Conservation (phyloP, 1,139 yeast genomes). For the Sugiyamaella paludigena region DNA sequence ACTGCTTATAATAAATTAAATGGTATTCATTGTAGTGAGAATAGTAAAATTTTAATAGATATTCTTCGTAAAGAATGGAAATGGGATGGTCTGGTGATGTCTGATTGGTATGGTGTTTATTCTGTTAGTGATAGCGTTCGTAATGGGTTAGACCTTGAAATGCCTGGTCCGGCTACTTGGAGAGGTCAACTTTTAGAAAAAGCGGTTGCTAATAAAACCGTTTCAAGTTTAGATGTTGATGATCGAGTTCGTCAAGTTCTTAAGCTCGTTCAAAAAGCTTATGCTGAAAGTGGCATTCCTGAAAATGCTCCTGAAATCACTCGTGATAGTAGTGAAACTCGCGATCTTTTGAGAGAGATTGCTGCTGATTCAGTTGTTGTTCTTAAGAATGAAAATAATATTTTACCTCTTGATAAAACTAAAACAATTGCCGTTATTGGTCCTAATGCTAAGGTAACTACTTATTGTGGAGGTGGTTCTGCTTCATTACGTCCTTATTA, state of each 20-base stretch:
- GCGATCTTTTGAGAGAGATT: constrained; percentile 45
- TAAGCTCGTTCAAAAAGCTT: constrained; percentile 46
- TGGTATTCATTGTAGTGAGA: constrained; percentile 55
- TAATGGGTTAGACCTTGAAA: constrained; percentile 60
- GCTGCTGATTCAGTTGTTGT: constrained; percentile 53
- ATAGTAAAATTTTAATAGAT: constrained; percentile 43
- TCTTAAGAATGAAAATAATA: constrained; percentile 48
- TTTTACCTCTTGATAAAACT: constrained; percentile 45
- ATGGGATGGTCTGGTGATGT: constrained; percentile 55
- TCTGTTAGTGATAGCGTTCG: constrained; percentile 48
- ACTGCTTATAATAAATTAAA: constrained; percentile 59
- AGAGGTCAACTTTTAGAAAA: constrained; percentile 41
- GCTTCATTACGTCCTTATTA: constrained; percentile 49
- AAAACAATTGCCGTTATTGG: constrained; percentile 51
- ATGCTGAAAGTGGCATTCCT: constrained; percentile 43
- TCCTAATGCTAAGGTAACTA: constrained; percentile 47
- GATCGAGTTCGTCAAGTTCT: constrained; percentile 49
- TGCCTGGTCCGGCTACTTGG: constrained; percentile 59
- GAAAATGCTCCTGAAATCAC: constrained; percentile 44
- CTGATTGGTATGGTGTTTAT: constrained; percentile 65
- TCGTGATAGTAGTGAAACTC: constrained; percentile 48
- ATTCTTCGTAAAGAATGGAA: constrained; percentile 55
- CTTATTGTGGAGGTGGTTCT: constrained; percentile 54
- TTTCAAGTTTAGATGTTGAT: constrained; percentile 36
- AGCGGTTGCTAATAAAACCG: constrained; percentile 25